Conservation (phyloP, 208 protist species). For the Spongospora subterranea region DNA sequence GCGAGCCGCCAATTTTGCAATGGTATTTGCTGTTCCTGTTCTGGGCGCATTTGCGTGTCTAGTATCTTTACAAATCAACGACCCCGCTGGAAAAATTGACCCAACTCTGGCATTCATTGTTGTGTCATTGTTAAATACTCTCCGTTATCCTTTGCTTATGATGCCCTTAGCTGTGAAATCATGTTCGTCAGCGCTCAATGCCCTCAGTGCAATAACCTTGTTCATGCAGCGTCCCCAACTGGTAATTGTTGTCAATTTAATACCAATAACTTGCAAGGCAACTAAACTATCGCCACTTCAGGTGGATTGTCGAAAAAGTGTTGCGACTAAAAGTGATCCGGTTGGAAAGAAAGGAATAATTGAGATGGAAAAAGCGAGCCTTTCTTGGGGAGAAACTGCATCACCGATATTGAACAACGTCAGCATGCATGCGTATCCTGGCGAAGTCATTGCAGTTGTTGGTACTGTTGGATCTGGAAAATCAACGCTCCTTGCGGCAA, state of each 20-base stretch:
- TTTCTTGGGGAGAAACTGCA: not conserved
- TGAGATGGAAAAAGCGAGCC: not conserved
- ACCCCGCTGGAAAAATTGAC: conserved; percentile 26
- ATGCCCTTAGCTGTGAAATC: conserved; percentile 44
- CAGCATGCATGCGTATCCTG: conserved; percentile 13
- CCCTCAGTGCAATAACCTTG: not conserved
- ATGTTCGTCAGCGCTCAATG: conserved; percentile 1
- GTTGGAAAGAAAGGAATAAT: conserved; percentile 13
- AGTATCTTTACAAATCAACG: not conserved
- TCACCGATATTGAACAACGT: not conserved
- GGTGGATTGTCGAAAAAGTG: not conserved
- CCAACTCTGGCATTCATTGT: not conserved
- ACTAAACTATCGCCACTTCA: not conserved
- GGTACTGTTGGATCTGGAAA: conserved; percentile 79
- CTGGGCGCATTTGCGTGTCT: conserved; percentile 41
- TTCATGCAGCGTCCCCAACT: conserved; percentile 18
- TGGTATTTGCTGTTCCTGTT: conserved; percentile 18
- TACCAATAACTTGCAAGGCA: not conserved
- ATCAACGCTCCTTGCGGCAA: conserved; percentile 72
- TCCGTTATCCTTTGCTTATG: conserved; percentile 11
- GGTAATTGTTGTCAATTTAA: not conserved
- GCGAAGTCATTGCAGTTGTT: conserved; percentile 69
- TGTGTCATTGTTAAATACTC: not conserved
- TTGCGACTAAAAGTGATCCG: not conserved
- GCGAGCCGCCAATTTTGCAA: conserved; percentile 45